Conservation (phyloP, 2,329 filamentous ascomycete genomes). For the Gyromitra esculenta region DNA sequence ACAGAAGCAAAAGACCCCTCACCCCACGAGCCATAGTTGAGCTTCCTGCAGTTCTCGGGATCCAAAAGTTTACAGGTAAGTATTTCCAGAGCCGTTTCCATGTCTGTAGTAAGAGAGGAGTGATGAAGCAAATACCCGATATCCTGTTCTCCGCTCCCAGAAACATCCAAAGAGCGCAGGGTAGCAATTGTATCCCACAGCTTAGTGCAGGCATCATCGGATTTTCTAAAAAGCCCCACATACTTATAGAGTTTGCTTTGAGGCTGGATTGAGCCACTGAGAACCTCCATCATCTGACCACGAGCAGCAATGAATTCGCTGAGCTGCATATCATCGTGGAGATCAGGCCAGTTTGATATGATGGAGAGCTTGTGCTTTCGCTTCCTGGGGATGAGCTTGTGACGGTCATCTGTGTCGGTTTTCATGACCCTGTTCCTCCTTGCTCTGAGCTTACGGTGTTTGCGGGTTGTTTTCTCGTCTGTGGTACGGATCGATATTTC, state of each 20-base stretch:
- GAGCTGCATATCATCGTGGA: background rate
- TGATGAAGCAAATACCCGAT: background rate
- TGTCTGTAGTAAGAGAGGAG: background rate
- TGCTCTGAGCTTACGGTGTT: background rate
- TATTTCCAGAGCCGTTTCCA: background rate
- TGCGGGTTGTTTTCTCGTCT: background rate
- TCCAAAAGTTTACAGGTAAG: constrained; percentile 10
- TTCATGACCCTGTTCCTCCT: background rate
- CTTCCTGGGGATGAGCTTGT: background rate
- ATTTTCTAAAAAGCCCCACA: background rate
- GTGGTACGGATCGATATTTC: background rate
- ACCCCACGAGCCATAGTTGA: background rate
- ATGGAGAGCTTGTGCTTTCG: background rate
- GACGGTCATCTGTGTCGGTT: background rate
- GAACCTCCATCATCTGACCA: background rate
- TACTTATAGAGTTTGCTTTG: background rate
- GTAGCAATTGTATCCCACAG: background rate
- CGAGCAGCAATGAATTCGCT: constrained; percentile 4
- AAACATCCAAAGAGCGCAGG: background rate
- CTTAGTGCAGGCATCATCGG: constrained; percentile 3
- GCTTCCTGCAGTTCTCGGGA: background rate
- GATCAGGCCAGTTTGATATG: constrained; percentile 4
- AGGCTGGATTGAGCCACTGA: background rate
- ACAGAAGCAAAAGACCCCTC: background rate
- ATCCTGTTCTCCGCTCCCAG: background rate